A percentile compares a stretch with the other conserved stretches of the same genome.
These are phyloP conservation scores for Colletotrichum sp. DNA, from an alignment of 2,329 filamentous ascomycete genomes.

Conservation along the genomic window DNA sequence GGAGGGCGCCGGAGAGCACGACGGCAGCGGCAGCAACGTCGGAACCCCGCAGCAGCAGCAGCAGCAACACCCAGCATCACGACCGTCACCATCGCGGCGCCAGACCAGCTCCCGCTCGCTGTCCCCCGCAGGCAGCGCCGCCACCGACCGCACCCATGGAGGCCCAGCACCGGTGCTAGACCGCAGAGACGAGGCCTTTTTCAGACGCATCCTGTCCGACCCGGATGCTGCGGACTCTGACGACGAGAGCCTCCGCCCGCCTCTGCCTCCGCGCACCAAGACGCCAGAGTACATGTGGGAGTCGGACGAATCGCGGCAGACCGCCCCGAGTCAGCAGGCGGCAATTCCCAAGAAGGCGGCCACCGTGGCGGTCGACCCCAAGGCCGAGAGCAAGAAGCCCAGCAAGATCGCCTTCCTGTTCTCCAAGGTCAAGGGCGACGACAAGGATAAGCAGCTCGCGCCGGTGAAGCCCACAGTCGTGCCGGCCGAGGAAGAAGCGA, in stretches of 20 bases:
- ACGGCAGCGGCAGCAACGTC: slow-evolving; percentile 18
- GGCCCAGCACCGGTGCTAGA: slow-evolving; percentile 51
- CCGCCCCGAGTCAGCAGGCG: not conserved
- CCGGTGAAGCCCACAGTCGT: slow-evolving; percentile 40
- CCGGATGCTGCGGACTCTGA: slow-evolving; percentile 25
- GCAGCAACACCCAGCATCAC: not conserved
- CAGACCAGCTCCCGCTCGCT: slow-evolving; percentile 23
- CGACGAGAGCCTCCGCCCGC: slow-evolving; percentile 50
- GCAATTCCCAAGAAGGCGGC: slow-evolving; percentile 24
- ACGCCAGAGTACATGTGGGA: slow-evolving; percentile 56
- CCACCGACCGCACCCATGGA: slow-evolving; percentile 25
- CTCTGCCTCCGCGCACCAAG: slow-evolving; percentile 58
- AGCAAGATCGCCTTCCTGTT: slow-evolving; percentile 38
- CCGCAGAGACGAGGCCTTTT: slow-evolving; percentile 62
- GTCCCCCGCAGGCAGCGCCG: slow-evolving; percentile 25
- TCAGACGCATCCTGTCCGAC: slow-evolving; percentile 55
- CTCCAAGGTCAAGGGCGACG: slow-evolving; percentile 34
- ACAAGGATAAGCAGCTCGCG: slow-evolving; percentile 38
- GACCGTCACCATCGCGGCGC: slow-evolving; percentile 14
- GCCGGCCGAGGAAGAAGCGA: slow-evolving; percentile 43
- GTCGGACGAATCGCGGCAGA: slow-evolving; percentile 23
- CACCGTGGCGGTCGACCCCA: slow-evolving; percentile 30
- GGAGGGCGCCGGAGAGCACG: slow-evolving; percentile 22
- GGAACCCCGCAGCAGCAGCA: not conserved
- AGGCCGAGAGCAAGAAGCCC: slow-evolving; percentile 32